Base-by-base conservation (phyloP, 371 early-diverging fungal genomes). In the Dipsacomyces acuminosporus region DNA sequence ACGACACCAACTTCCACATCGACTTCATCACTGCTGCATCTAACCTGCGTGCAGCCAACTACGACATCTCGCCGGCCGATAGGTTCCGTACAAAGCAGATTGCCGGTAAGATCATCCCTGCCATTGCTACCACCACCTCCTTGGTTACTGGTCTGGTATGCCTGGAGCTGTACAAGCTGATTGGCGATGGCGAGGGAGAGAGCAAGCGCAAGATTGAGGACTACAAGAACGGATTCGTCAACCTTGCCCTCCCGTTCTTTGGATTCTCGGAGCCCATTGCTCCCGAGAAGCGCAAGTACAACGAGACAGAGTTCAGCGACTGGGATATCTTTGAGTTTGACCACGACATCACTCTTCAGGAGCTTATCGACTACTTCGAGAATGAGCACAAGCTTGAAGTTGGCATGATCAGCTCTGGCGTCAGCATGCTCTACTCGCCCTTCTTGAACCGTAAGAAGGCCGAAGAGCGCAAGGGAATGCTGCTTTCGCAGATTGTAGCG, bases 81-180 rank as follows among this genome's bases (percentile, higher is more conserved):
- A 89, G 94, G 48, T 91, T 90, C 76, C 89, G 90, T 75, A 95
- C 98, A 61, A 99, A 98, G 82, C 93, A 94, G 67, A 98, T 99
- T 78, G 99, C 99, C 3, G 99, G 99, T 34, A 94, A 94, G 77
- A 99, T 99, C 61, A 99, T 99, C 61, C 99, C 99, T 21, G 99
- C 99, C 38, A 99, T 99, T 80, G 99, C 99, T 8, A 99, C 99
- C 2, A 99, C 99, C 0, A 99, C 99, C 0, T 91, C 99, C 9
- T 79, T 99, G 63, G 95, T 99, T 7, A 96, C 99, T 26, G 99
- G 99, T 36, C 79, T 99, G 35, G 94, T 97, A 15, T 94, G 96
- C 74, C 79, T 99, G 50, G 99, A 99, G 79, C 77, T 98, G 51
- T 94, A 92, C 86, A 98, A 98, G 87, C 73, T 92, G 26, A 40